Evolutionary conservation across 805 yeast species (phyloP), one percentile per base, ranked within the genome.

Genomic region (Saturnispora quitensis): DNA sequence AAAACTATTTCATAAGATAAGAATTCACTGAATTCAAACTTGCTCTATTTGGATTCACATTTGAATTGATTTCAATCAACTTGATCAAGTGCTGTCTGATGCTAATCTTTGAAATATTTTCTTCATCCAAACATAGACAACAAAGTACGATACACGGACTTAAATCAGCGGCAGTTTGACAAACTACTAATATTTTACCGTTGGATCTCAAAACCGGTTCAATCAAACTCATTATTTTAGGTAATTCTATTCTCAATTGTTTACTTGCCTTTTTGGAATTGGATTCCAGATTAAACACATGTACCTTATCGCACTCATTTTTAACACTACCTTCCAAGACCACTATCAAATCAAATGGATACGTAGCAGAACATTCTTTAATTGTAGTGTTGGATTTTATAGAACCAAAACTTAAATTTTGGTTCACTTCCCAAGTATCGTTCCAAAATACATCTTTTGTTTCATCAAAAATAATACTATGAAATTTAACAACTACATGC

Each of bases 41-140:
- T 10, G 87, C 81, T 47, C 96, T 70, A 51, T 89, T 81, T 0
- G 96, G 95, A 54, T 87, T 85, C 4, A 77, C 78, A 40, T 74
- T 77, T n/a, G 76, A 62, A 7, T 68, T 63, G 2, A 53, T 17
- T 3, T 73, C 66, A 17, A 76, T 70, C 3, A 88, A 58, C 45
- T 63, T 63, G 2, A 80, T 75, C 31, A 88, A 66, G 50, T 84
- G 82, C 52, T 73, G 73, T 51, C 80, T 75, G 4, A 65, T 58
- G 0, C 46, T 10, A 3, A 50, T 49, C 36, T 65, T 65, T 54
- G 1, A 60, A 42, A 15, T 69, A 15, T 66, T 53, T 45, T 72
- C 68, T 57, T 70, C 82, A 51, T 68, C 63, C 24, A 65, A 60
- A 53, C 82, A 73, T n/a, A 84, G 65, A 2, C 81, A 59, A 15